Evolutionary conservation across 2,329 filamentous ascomycete genomes (phyloP), one percentile per base, ranked within the genome.

Genomic region (Colletotrichum siamense): DNA sequence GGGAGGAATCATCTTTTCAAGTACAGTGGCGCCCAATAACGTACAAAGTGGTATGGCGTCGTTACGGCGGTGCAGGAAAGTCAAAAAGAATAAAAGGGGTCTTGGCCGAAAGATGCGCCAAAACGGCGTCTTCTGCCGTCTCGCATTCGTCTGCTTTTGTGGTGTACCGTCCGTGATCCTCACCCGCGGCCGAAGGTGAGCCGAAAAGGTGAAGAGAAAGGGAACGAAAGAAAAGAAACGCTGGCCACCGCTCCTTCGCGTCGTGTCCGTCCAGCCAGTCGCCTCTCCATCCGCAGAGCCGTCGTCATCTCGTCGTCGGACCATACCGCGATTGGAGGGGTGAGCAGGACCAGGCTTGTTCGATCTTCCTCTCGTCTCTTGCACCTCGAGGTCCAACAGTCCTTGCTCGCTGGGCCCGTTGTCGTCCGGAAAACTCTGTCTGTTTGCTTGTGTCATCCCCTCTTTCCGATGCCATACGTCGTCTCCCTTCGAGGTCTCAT

Each of bases 401-500:
- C 39, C 39, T 44, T 44, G 39, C 44, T 9, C 15, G 36, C 8
- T 30, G 30, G 55, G 36, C 55, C 34, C 70, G 44, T 44, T 71
- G 72, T 75, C 72, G 68, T 75, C 72, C 30, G 61, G 69, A 66
- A 65, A 66, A 65, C 62, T 66, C 52, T 61, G 66, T 68, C 44
- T 57, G n/a, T 67, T 28, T 59, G 55, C 36, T 32, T 66, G 66
- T 61, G 66, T 69, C 66, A 44, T 69, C 66, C 52, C 66, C 66
- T 61, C 66, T 66, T 28, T 52, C 26, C 32, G n/a, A 26, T 6
- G 44, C 30, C 24, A 24, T 59, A 52, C n/a, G 66, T 39, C 22
- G 18, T 16, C 32, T 36, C 24, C 36, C n/a, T 18, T 18, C 13
- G 34, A 22, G 22, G 62, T 64, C 6, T 44, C 62, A 24, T 59